Percentiles rank a stretch among this genome's conserved stretches.
Conservation (phyloP, 257 asterid species). For the Pogostemon cablin region DNA sequence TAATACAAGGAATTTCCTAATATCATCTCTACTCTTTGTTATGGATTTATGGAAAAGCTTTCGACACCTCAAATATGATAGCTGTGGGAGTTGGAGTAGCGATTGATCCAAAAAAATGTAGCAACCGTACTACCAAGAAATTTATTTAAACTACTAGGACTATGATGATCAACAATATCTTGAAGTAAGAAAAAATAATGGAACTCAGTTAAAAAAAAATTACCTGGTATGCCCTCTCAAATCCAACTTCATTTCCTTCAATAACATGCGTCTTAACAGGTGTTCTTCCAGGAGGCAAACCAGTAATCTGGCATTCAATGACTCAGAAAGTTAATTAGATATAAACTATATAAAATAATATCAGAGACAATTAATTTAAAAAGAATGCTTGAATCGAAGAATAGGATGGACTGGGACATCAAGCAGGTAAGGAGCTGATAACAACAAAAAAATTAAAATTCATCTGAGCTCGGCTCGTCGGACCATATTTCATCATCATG, state of each 20-base stretch:
- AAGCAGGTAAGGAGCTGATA: background rate
- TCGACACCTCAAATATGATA: slow-evolving; percentile 24
- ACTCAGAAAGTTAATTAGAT: slow-evolving; percentile 4
- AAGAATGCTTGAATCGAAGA: background rate
- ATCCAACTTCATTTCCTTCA: slow-evolving; percentile 82
- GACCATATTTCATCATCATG: too few relatives aligned
- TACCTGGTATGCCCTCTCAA: slow-evolving; percentile 84
- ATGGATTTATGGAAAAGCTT: slow-evolving; percentile 1
- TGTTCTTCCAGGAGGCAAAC: slow-evolving; percentile 94
- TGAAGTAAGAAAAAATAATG: slow-evolving; percentile 4
- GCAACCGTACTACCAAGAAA: background rate
- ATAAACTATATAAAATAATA: background rate
- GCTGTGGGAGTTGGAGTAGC: background rate
- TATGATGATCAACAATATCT: background rate
- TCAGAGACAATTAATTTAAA: background rate
- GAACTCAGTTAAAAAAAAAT: background rate
- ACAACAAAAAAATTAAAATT: too few relatives aligned
- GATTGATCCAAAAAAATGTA: background rate
- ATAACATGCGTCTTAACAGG: slow-evolving; percentile 73
- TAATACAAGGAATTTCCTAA: background rate
- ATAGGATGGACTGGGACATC: slow-evolving; percentile 10
- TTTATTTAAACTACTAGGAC: background rate
- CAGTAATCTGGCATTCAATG: slow-evolving; percentile 70
- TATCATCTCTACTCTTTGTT: background rate
- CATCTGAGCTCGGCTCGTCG: too few relatives aligned